Evolutionary conservation across 768 basidiomycete genomes (phyloP), one percentile per base, ranked within the genome.

Genomic region (Lactifluus piperatus): DNA sequence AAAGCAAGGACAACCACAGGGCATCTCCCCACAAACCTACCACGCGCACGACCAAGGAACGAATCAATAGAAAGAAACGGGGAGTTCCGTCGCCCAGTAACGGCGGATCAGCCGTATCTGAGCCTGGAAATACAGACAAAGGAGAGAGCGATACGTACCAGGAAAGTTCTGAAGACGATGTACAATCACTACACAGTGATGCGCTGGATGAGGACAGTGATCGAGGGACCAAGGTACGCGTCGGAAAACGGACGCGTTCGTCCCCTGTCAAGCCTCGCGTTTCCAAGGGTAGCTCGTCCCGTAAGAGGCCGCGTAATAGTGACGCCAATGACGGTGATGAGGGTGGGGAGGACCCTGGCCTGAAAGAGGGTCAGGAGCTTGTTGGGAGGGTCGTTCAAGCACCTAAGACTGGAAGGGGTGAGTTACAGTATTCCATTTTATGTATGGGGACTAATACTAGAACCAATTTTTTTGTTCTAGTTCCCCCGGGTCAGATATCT

Each of bases 401-500:
- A 13, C 91, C 91, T 0, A 91, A 77, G 64, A 83, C 83, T 0
- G 93, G 93, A n/a, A 79, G 79, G 73, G 89, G 90, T 87, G 55
- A 46, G 77, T 71, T 44, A 51, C 30, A n/a, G n/a, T n/a, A n/a
- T n/a, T 63, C 20, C 32, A 3, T 39, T 18, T n/a, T 30, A 24
- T 47, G 11, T n/a, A 22, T 3, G 18, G 32, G 24, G 22, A 44
- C 46, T 24, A 34, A 24, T 26, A 26, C 49, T 24, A 34, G 29
- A 30, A 26, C 49, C 18, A 10, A 41, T 14, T 32, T 36, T 51
- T 51, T 20, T 36, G 7, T 50, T 22, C 47, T 32, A 89, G 93
- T 91, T 0, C 86, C 91, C 0, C 80, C 91, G 11, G 94, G 93
- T 10, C 83, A 84, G 70, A 82, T 97, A 67, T 94, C 93, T 2